phyloP scores from a whole-genome alignment of 2,329 filamentous ascomycete species.

The Claviceps arundinis region DNA sequence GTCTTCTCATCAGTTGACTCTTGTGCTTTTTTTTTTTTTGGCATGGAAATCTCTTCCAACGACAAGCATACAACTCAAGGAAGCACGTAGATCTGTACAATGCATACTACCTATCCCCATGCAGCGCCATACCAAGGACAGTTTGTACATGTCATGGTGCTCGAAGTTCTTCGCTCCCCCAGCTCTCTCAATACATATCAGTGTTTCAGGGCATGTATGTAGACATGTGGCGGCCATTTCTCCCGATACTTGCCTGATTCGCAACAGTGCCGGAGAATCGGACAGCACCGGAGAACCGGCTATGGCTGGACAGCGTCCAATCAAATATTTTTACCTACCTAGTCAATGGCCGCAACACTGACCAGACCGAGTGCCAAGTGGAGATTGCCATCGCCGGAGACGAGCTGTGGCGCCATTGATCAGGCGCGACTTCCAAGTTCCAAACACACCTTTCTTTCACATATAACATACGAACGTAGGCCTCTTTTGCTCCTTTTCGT shows the following conservation, averaged over 20 bases:
- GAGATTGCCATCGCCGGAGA: no score
- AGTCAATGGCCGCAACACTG: no score
- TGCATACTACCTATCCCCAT: neutral
- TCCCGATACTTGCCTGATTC: conserved; percentile 3
- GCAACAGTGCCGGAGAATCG: neutral
- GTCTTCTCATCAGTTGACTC: neutral
- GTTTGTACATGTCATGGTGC: neutral
- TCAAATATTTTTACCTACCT: neutral
- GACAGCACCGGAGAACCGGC: neutral
- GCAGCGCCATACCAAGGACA: neutral
- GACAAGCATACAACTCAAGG: neutral
- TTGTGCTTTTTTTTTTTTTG: neutral
- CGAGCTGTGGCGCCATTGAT: no score
- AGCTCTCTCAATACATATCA: neutral
- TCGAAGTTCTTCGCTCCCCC: neutral
- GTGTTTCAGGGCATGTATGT: no score
- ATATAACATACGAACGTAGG: neutral
- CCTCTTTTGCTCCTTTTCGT: neutral
- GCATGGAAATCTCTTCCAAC: neutral
- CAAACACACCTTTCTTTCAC: no score
- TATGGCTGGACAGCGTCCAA: conserved; percentile 2
- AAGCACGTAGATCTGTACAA: neutral
- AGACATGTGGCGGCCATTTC: neutral
- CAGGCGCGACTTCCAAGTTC: no score
- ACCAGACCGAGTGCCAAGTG: neutral